Conservation (phyloP, 331 rosid genomes). For the Prunus yedoensis region DNA sequence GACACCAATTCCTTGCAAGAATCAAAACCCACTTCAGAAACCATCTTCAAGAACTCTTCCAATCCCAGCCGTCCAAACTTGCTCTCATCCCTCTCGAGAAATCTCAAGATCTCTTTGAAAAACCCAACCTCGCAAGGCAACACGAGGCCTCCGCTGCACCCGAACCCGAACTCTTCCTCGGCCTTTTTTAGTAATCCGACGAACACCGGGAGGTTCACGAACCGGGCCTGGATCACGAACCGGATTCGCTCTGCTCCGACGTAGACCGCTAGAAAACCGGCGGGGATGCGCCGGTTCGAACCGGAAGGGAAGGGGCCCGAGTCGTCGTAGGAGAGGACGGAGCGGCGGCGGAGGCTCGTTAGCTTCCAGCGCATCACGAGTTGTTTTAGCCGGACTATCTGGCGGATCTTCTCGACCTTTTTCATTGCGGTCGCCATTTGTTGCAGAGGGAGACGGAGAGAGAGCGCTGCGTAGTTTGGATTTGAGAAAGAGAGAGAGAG, state of each 20-base stretch:
- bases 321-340: background rate
- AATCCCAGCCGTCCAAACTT: conserved; percentile 2
- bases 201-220: conserved; percentile 54
- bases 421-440: conserved; percentile 40
- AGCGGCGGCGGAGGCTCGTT: conserved; percentile 29
- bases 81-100: background rate
- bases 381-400: conserved; percentile 46
- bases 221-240: conserved; percentile 51
- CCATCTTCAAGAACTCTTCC: too few species aligned
- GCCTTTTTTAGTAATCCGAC: conserved; percentile 33
- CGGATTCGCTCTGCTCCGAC: conserved; percentile 41
- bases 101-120: conserved; percentile 1
- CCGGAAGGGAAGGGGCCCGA: background rate
- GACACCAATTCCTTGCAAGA: conserved; percentile 38
- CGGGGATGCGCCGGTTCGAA: conserved; percentile 10
- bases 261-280: conserved; percentile 48
- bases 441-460: too few species aligned
- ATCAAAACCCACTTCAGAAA: conserved; percentile 23
- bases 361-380: conserved; percentile 45
- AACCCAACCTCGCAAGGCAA: conserved; percentile 19
- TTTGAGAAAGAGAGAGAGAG: too few species aligned
- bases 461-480: background rate
- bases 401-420: conserved; percentile 48
- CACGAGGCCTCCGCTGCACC: conserved; percentile 17
- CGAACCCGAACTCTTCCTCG: conserved; percentile 52